Conservation (phyloP, 495 filamentous ascomycete genomes). For the Penicillium cataractarum region DNA sequence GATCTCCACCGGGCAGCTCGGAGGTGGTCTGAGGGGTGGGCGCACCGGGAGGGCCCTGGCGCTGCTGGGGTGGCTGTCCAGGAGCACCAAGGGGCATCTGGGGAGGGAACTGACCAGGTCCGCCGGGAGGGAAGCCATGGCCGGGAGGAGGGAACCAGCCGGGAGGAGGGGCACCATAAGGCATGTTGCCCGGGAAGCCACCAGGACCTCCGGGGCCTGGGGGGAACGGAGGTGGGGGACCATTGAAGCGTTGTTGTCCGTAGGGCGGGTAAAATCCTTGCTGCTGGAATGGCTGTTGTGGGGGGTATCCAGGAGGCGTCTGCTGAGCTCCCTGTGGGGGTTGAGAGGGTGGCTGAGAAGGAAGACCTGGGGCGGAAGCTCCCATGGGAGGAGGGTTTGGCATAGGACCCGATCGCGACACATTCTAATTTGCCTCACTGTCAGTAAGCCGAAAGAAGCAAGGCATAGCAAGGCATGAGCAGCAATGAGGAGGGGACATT, state of each 20-base stretch:
- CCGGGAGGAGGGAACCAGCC: constrained; percentile 80
- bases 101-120: constrained; percentile 59
- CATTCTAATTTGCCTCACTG: constrained; percentile 38
- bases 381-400: constrained; percentile 30
- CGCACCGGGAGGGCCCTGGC: constrained; percentile 35
- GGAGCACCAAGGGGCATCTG: constrained; percentile 57
- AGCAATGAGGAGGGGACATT: constrained; percentile 17
- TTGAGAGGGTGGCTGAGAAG: constrained; percentile 42
- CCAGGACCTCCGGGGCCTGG: constrained; percentile 52
- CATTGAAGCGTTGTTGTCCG: constrained; percentile 59
- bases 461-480: constrained; percentile 7
- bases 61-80: constrained; percentile 52
- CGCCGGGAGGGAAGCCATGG: constrained; percentile 72
- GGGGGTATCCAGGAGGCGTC: constrained; percentile 52
- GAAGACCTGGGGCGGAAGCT: constrained; percentile 42
- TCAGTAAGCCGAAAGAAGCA: constrained; percentile 25
- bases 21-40: constrained; percentile 42
- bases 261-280: constrained; percentile 54
- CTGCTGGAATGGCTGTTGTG: constrained; percentile 53
- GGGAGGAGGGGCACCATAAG: constrained; percentile 67
- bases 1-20: constrained; percentile 48
- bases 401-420: constrained; percentile 35
- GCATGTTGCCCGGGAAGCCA: constrained; percentile 56
- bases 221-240: constrained; percentile 65
- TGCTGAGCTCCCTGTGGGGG: constrained; percentile 49